Percentiles rank a stretch among this genome's conserved stretches.
phyloP scores from a whole-genome alignment of 139 green algal genomes.

The Micromonas commoda region DNA sequence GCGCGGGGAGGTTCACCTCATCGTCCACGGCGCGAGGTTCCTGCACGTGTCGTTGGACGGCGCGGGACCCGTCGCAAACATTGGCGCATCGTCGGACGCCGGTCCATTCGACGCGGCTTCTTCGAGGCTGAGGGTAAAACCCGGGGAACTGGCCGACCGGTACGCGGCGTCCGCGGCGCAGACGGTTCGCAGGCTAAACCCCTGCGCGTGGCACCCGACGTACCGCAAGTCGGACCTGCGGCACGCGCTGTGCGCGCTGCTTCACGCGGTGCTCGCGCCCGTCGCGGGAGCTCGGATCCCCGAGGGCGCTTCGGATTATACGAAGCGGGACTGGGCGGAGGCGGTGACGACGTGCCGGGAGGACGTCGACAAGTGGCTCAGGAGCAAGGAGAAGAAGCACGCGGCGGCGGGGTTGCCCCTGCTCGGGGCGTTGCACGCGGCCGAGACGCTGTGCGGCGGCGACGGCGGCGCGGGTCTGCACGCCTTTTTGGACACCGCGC shows the following conservation, averaged over 20 bases:
- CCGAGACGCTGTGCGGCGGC: not conserved
- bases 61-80: no score
- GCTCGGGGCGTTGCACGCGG: not conserved
- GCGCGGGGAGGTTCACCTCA: not conserved
- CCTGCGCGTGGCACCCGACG: not conserved
- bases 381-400: slow-evolving; percentile 10
- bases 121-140: no score
- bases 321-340: not conserved
- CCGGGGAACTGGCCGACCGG: no score
- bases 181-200: not conserved
- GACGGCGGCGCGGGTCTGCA: not conserved
- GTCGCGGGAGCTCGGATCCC: not conserved
- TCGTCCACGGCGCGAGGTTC: not conserved
- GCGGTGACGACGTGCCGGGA: not conserved
- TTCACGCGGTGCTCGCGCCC: not conserved
- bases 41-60: not conserved
- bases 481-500: not conserved
- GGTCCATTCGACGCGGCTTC: no score
- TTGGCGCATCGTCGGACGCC: no score
- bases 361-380: slow-evolving; percentile 3
- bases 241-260: not conserved
- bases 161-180: not conserved
- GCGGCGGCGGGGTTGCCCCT: not conserved
- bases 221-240: slow-evolving; percentile 4
- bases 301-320: not conserved